Evolutionary conservation across 2,329 filamentous ascomycete species (phyloP).

Genomic region (Clonostachys solani): DNA sequence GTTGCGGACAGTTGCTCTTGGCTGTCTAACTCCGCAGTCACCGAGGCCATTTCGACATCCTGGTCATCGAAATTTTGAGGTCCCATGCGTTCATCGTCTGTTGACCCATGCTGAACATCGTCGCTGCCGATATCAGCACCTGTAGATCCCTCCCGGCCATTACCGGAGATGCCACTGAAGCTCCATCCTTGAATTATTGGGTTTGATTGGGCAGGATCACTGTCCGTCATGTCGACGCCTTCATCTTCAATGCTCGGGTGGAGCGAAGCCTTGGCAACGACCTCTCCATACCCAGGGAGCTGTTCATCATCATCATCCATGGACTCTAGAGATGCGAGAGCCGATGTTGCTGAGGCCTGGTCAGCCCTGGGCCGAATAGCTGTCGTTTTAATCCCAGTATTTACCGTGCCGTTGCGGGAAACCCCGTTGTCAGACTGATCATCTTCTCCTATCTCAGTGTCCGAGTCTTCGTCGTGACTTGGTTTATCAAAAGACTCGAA

Average conservation of each 20-base stretch:
- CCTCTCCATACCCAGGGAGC: conserved; percentile 21
- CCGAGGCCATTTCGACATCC: conserved; percentile 18
- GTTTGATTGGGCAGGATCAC: conserved; percentile 20
- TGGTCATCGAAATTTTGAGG: conserved; percentile 1
- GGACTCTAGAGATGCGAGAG: conserved; percentile 16
- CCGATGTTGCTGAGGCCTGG: conserved; percentile 42
- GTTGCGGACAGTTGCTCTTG: neutral
- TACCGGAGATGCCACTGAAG: conserved; percentile 26
- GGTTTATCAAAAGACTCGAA: conserved; percentile 57
- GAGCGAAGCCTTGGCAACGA: conserved; percentile 12
- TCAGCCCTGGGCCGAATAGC: conserved; percentile 64
- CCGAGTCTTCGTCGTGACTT: conserved; percentile 38
- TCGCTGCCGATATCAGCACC: conserved; percentile 26
- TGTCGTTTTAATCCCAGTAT: conserved; percentile 75
- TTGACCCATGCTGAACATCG: conserved; percentile 35
- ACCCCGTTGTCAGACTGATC: conserved; percentile 78
- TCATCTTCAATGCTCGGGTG: conserved; percentile 46
- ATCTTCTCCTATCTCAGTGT: conserved; percentile 67
- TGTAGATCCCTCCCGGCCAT: neutral
- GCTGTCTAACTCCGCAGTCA: conserved; percentile 1
- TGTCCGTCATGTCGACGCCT: conserved; percentile 32
- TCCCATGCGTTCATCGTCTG: conserved; percentile 21
- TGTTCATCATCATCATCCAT: conserved; percentile 20
- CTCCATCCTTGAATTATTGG: conserved; percentile 25
- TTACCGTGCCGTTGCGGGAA: conserved; percentile 89